Base-by-base conservation (phyloP, 768 basidiomycete species). In the Collybia nuda region DNA sequence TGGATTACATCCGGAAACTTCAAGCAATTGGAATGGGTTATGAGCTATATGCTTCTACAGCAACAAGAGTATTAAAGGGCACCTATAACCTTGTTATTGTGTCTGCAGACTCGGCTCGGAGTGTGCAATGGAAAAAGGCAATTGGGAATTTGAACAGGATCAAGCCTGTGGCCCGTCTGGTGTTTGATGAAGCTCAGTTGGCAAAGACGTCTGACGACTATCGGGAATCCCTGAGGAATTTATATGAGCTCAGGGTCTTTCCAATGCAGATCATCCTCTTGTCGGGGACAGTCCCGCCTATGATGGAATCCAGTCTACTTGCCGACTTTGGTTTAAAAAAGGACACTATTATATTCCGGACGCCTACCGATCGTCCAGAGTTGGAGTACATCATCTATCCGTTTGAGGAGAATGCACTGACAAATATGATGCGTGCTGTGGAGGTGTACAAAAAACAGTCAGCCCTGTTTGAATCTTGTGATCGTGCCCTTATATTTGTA, bases 161-260 rank as follows among this genome's bases (percentile, higher is more conserved):
- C 0, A 51, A 38, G 5, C 17, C 36, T 0, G 38, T 69, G 0
- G 29, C 52, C 0, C 52, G 59, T 0, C 32, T 48, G 0, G 40
- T 68, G 0, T 26, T 68, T 1, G 63, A 70, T 15, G 63, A 69
- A 23, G 58, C 57, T 0, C 62, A 65, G 17, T 52, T 62, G 1
- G 56, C 57, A 0, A 3, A 59, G 2, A 50, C 47, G 0, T 40
- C 52, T 9, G 36, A 44, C 0, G 22, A 38, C 6, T 68, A 58
- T 29, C 55, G 63, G 0, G 22, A 26, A 1, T 7, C 55, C 0
- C 40, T 65, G 7, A 0, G 23, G 2, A 24, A 50, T 36, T 41
- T 60, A 37, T 54, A 37, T 2, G 32, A 51, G 2, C 48, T 65
- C 1, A 56, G 62, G 1, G 37, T 24, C 1, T 40, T 60, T 1